Base-by-base conservation (phyloP, 1,284 basidiomycete species). In the Pseudozyma sp. region DNA sequence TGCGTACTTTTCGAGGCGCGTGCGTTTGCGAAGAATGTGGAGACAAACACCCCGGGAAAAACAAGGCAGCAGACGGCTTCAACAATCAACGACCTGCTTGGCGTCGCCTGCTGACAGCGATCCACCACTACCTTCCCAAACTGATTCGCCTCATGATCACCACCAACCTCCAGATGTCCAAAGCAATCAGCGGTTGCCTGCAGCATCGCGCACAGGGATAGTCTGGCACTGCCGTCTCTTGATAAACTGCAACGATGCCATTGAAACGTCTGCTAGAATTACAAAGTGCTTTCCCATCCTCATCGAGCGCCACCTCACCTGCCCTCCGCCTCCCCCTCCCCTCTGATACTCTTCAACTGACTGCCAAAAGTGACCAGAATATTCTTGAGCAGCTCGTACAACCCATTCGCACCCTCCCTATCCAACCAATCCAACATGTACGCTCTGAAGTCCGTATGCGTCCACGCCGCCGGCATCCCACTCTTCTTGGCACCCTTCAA, bases 371-470 rank as follows among this genome's bases (percentile, higher is more conserved):
- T 56, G 11, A 68, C 65, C 49, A 73, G 34, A 24, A 73, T 64
- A 24, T 64, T 64, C 49, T 68, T 61, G 24, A 76, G 17, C 42
- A 76, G 48, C 40, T 65, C 58, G 40, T 76, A 66, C 53, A 76
- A 40, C n/a, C 74, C 74, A 13, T 47, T 24, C 7, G 56, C 65
- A 16, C 74, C 74, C 54, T 68, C 19, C 29, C 34, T 53, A 14
- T 66, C 61, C 29, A 76, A 30, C 69, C 70, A 76, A n/a, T 68
- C 58, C 17, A 76, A 44, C 57, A 72, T 47, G 29, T 68, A 54
- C 11, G 69, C 65, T 17, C 69, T 54, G 46, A 73, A 73, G 31
- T 73, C 74, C 16, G 61, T 68, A 43, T 66, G 60, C 24, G 64
- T 66, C 68, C 65, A 68, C 8, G 19, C 51, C 14, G 48, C 50